Evolutionary conservation across 2,329 filamentous ascomycete genomes (phyloP), one percentile per base, ranked within the genome.

Genomic region (Aspergillus sp.): DNA sequence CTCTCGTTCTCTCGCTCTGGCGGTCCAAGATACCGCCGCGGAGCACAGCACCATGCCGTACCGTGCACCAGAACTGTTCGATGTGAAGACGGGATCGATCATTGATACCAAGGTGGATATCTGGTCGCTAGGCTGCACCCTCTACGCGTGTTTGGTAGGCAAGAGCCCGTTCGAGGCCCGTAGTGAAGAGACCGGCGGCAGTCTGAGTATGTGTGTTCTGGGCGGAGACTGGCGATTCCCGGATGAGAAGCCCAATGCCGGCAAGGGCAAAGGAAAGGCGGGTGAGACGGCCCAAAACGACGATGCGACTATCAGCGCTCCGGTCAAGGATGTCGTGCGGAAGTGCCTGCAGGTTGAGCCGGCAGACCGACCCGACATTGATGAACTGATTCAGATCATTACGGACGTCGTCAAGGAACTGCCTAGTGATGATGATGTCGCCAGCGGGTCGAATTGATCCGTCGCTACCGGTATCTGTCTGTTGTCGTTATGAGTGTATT

Each of bases 1-100:
- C 4, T 94, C 89, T 16, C 87, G 93, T 55, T 95, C 90, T 2
- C 81, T 95, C 50, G 94, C 94, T 42, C 84, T 99, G 45, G 90
- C 92, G 49, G 89, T 95, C 33, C 94, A 97, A 75, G 94, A 99
- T 72, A 89, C 85, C 38, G 94, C 94, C 19, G 94, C 93, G 50
- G 94, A 99, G 72, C 93, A 97, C 78, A 93, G 87, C 59, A 99
- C 94, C 38, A 97, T 99, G 93, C 92, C 94, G 0, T 99, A 99
- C 76, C 90, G 94, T 54, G 94, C 94, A 1, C 94, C 94, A 0
- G 94, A 99, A 74, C 85, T 99, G 55, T 99, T 99, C 73, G 94
- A 99, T 71, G 94, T 97, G 51, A 95, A 95, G 75, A 96, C 91
- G 3, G 93, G 90, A 57, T 86, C 87, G 45, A 84, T 90, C 47